Evolutionary conservation across 2,329 filamentous ascomycete genomes (phyloP), one percentile per base, ranked within the genome.

Genomic region (Thyridium curvatum): DNA sequence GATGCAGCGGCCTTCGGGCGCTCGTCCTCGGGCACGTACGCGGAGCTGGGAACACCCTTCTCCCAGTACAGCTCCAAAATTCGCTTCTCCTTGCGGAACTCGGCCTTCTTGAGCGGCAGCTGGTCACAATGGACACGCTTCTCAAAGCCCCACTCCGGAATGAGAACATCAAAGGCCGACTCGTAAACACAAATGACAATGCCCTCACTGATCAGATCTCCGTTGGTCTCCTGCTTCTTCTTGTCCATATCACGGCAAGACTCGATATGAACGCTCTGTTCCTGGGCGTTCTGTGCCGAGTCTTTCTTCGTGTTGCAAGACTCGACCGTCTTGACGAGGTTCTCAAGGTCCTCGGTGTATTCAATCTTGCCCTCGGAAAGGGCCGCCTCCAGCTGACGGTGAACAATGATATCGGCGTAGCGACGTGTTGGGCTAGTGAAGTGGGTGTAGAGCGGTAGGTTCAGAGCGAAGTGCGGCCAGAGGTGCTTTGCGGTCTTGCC

Each of bases 51-150:
- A 8, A 97, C 89, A 34, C 93, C 93, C 77, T 97, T 98, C 80
- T 98, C 93, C 93, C 93, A 98, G 73, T 96, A 98, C 13, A 98
- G 77, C 66, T 98, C 93, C 34, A 98, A 74, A 21, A 97, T 79
- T 40, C 93, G 82, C 68, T 90, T 87, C 59, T 94, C 89, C 74
- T 97, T 97, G 64, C 94, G 82, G 66, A 93, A 98, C 60, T 98
- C 93, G n/a, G 93, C 93, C 74, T 98, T 98, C 77, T 97, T 91
- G 51, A 98, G 71, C 21, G 93, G 93, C 58, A 98, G 74, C 70
- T 98, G 93, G 58, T 98, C 93, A 59, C 93, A 98, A 66, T 98
- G 93, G 38, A 98, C 93, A 48, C 93, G 87, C 79, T 98, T 98
- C 72, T 98, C 93, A 51, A 98, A 97, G 49, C 93, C 93, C 72